Evolutionary conservation across 225 moss, liverwort and hornwort genomes (phyloP), one percentile per base, ranked within the genome.

Genomic region (Lunularia cruciata): DNA sequence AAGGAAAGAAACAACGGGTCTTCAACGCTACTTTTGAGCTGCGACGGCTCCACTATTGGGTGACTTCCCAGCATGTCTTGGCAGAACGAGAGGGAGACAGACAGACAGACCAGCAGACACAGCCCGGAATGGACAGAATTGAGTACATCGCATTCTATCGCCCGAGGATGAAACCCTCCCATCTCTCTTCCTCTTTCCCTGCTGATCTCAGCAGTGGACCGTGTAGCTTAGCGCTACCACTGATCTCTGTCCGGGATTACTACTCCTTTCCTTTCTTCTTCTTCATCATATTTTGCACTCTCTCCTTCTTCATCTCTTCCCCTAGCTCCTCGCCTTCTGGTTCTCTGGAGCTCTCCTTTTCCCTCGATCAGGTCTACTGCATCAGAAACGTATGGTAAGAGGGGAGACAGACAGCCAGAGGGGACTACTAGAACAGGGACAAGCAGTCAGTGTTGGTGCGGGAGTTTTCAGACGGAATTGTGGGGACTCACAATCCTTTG

Each of bases 91-190:
- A 51, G n/a, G 51, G 51, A 8, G n/a, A 23, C 51, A 51, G 43
- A 43, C 43, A 43, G 43, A 16, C 43, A 2, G 12, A n/a, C n/a
- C n/a, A n/a, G 13, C 40, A 40, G 40, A 13, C 40, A 16, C 52
- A 53, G 52, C 23, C 52, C 23, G 54, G 54, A 28, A 54, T 28
- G 28, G 54, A 54, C 54, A 54, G 54, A 54, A 54, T 53, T 30
- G 27, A 27, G 54, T 54, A 28, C 54, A 11, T 28, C 13, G 54
- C 26, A n/a, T n/a, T n/a, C n/a, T n/a, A n/a, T n/a, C n/a, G n/a
- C n/a, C n/a, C n/a, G n/a, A n/a, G n/a, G n/a, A n/a, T n/a, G n/a
- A n/a, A n/a, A n/a, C n/a, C n/a, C n/a, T n/a, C n/a, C n/a, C n/a
- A n/a, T n/a, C n/a, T n/a, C n/a, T n/a, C n/a, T n/a, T 27, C 53